Conservation (phyloP, 1,284 basidiomycete genomes). For the Peniophora sp. region DNA sequence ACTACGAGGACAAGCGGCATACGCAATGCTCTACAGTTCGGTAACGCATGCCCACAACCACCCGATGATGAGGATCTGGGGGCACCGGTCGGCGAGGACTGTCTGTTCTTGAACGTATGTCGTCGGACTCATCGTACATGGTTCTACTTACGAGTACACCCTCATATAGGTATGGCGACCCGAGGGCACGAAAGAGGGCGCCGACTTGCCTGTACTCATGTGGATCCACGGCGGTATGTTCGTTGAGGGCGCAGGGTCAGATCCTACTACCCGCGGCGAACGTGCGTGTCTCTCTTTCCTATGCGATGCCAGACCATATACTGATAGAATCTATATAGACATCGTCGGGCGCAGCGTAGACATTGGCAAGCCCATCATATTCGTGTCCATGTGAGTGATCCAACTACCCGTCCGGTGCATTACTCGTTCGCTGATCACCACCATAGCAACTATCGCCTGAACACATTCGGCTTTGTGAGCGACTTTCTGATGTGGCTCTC, state of each 20-base stretch:
- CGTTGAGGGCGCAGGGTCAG: too few relatives aligned
- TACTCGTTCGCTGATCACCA: not conserved
- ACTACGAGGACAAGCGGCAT: constrained; percentile 21
- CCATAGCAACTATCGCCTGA: constrained; percentile 46
- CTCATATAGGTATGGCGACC: constrained; percentile 34
- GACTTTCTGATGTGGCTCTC: not conserved
- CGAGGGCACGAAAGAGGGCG: constrained; percentile 20
- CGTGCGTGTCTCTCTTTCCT: too few relatives aligned
- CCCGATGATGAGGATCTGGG: constrained; percentile 26
- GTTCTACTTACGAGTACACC: not conserved
- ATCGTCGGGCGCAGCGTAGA: constrained; percentile 40
- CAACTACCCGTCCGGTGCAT: not conserved
- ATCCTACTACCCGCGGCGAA: too few relatives aligned
- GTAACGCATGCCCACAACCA: constrained; percentile 51
- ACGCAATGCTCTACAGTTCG: constrained; percentile 40
- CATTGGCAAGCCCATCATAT: constrained; percentile 42
- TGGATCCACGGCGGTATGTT: constrained; percentile 40
- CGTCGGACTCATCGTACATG: not conserved
- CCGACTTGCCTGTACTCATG: constrained; percentile 38
- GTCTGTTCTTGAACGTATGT: constrained; percentile 44
- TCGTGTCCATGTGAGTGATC: constrained; percentile 42
- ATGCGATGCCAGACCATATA: too few relatives aligned
- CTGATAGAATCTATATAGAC: too few relatives aligned
- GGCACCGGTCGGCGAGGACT: constrained; percentile 46
- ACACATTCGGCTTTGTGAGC: constrained; percentile 53